Percentiles rank a stretch among this genome's conserved stretches.
Conservation (phyloP, 169 alveolate species). For the Eimeria necatrix region DNA sequence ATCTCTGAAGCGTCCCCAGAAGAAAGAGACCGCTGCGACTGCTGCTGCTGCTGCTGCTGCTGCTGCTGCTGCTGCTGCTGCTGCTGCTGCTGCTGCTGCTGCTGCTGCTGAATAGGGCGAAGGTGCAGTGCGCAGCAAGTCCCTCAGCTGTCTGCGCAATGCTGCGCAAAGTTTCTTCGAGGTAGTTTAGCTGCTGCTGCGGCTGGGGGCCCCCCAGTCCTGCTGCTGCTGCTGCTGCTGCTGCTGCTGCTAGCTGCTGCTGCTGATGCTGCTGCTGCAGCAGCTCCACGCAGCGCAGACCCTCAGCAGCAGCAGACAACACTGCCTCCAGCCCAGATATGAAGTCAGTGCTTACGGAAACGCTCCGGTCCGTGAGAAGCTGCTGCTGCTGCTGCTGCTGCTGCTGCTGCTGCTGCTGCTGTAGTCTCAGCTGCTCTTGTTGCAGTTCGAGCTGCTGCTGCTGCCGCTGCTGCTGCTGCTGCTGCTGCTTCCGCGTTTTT, state of each 20-base stretch:
- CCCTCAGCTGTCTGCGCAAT: constrained; percentile 8
- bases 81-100: neutral
- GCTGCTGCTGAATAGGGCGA: neutral
- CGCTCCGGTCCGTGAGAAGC: neutral
- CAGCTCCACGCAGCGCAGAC: neutral
- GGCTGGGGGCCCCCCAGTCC: neutral
- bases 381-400: neutral
- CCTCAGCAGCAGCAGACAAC: neutral
- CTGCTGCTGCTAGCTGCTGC: neutral
- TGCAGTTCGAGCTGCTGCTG: too few species aligned
- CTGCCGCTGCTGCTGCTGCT: too few species aligned
- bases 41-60: constrained; percentile 9
- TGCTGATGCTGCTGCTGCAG: neutral
- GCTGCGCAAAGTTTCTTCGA: neutral
- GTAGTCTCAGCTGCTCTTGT: too few species aligned
- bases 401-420: neutral
- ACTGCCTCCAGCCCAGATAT: neutral
- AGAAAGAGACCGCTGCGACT: neutral
- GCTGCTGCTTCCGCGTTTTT: too few species aligned
- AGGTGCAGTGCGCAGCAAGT: neutral
- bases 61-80: neutral
- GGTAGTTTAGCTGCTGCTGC: neutral
- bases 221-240: neutral
- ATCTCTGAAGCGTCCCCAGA: neutral
- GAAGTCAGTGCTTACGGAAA: neutral